These are phyloP conservation scores for Tulasnella sp. DNA, from an alignment of 768 basidiomycete species.

Conservation along the genomic window DNA sequence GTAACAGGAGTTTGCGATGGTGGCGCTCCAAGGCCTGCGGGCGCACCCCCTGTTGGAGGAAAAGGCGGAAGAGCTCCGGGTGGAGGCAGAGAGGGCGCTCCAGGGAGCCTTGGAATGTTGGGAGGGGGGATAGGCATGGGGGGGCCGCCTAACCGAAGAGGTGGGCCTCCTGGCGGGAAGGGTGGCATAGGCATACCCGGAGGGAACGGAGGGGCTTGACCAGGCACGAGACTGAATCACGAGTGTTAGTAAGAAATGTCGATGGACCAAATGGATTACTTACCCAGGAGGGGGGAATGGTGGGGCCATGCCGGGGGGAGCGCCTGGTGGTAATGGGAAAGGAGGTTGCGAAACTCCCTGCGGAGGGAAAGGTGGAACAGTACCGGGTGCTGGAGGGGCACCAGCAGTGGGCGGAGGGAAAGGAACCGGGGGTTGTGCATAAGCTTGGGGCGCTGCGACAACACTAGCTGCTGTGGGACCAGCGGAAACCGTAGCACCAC, in stretches of 20 bases:
- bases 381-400: conserved; percentile 38
- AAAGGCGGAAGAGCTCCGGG: conserved; percentile 3
- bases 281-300: neutral
- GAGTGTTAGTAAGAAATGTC: conserved; percentile 16
- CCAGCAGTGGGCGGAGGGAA: conserved; percentile 33
- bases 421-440: conserved; percentile 43
- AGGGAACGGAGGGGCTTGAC: conserved; percentile 34
- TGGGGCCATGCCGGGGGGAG: neutral
- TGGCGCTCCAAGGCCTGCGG: conserved; percentile 6
- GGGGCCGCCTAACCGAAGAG: conserved; percentile 35
- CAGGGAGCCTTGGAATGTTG: conserved; percentile 27
- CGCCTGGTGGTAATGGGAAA: neutral
- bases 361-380: conserved; percentile 40
- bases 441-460: conserved; percentile 70
- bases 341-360: conserved; percentile 33
- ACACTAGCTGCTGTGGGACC: conserved; percentile 45
- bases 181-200: conserved; percentile 33
- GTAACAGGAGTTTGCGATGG: conserved; percentile 32
- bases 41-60: conserved; percentile 22
- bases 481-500: conserved; percentile 41
- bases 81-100: conserved; percentile 26
- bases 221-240: conserved; percentile 35
- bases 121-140: conserved; percentile 27
- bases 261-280: neutral
- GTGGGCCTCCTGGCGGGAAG: conserved; percentile 33